Evolutionary conservation across 1,284 basidiomycete species (phyloP).

Genomic region (Leccinum angustisporum): DNA sequence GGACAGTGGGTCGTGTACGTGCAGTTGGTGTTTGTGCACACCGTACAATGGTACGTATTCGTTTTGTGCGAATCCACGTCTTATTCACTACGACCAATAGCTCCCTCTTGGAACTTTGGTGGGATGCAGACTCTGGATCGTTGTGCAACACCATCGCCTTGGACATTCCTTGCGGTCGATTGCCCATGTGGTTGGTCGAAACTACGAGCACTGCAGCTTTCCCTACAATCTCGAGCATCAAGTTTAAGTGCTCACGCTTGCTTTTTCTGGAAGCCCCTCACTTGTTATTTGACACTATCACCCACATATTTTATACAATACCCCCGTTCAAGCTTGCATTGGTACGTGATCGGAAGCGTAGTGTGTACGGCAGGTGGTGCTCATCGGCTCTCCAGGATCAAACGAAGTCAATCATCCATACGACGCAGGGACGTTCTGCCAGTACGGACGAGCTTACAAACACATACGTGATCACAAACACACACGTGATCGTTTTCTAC

Average conservation of each 20-base stretch:
- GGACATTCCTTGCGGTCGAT: background rate
- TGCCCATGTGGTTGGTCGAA: no score
- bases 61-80: background rate
- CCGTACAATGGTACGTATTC: background rate
- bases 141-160: background rate
- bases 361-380: no score
- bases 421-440: accelerated
- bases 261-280: no score
- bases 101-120: background rate
- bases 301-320: no score
- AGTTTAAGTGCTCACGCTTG: no score
- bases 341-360: no score
- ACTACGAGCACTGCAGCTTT: no score
- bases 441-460: no score
- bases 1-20: background rate
- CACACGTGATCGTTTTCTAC: background rate
- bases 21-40: background rate
- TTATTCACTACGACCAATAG: background rate
- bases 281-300: no score
- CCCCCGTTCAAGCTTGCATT: no score
- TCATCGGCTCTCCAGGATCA: no score
- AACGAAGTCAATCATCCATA: background rate
- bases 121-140: background rate
- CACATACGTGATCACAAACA: background rate
- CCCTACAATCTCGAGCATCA: no score